These are phyloP conservation scores for Brettanomyces bruxellensis DNA, from an alignment of 805 yeast species.

Conservation along the genomic window DNA sequence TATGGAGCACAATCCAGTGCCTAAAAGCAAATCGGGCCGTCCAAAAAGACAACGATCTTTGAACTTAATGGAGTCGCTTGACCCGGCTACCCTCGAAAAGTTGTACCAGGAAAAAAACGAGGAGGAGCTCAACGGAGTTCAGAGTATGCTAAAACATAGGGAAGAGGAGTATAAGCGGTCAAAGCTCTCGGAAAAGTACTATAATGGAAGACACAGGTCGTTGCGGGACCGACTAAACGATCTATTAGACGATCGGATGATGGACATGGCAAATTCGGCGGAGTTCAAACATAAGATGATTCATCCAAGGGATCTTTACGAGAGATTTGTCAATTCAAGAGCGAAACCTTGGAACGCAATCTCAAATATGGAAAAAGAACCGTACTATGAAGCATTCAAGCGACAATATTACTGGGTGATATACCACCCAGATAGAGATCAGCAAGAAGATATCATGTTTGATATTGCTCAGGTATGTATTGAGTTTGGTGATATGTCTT, in stretches of 20 bases:
- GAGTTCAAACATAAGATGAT: conserved; percentile 20
- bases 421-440: conserved; percentile 7
- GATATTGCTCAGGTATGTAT: conserved; percentile 1
- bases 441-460: conserved; percentile 1
- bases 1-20: background rate
- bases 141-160: background rate
- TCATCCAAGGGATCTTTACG: conserved; percentile 20
- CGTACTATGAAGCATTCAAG: conserved; percentile 23
- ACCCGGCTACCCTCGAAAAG: background rate
- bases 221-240: conserved; percentile 19
- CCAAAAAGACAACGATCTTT: conserved; percentile 1
- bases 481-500: conserved; percentile 1
- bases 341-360: conserved; percentile 19
- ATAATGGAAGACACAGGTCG: conserved; percentile 4
- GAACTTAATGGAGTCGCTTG: background rate
- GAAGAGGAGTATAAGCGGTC: background rate
- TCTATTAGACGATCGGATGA: conserved; percentile 18
- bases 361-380: conserved; percentile 13
- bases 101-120: background rate
- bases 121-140: background rate
- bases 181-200: background rate
- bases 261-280: conserved; percentile 19
- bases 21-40: background rate
- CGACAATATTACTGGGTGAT: conserved; percentile 18
- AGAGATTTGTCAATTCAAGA: conserved; percentile 12